These are phyloP conservation scores for Suillus discolor DNA, from an alignment of 768 basidiomycete genomes.

Conservation along the genomic window DNA sequence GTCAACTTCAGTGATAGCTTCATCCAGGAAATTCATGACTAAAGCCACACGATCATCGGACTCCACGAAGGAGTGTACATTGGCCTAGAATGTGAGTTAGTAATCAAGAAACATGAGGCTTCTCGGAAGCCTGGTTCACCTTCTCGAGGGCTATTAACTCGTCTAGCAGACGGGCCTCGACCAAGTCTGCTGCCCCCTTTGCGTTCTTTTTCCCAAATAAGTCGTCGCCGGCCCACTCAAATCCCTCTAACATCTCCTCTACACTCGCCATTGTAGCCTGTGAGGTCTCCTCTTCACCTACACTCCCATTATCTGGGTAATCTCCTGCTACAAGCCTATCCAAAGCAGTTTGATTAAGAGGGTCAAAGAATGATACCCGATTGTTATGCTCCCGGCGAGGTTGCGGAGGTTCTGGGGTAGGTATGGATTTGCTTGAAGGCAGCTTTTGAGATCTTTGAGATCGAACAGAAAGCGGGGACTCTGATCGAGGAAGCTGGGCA, in stretches of 20 bases:
- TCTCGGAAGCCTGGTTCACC: constrained; percentile 43
- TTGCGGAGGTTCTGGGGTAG: constrained; percentile 35
- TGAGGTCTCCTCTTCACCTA: constrained; percentile 70
- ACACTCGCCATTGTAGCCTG: constrained; percentile 88
- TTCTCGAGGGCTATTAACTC: constrained; percentile 94
- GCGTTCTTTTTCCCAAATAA: constrained; percentile 65
- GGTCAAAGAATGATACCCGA: constrained; percentile 83
- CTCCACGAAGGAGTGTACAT: constrained; percentile 96
- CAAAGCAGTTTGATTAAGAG: constrained; percentile 69
- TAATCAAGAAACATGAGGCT: constrained; percentile 4
- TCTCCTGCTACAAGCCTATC: constrained; percentile 64
- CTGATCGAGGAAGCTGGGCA: constrained; percentile 21
- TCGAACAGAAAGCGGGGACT: constrained; percentile 16
- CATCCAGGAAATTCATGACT: constrained; percentile 88
- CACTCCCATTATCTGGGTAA: constrained; percentile 49
- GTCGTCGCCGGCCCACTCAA: constrained; percentile 92
- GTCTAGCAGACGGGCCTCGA: constrained; percentile 86
- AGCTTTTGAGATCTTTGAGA: constrained; percentile 27
- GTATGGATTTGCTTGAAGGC: constrained; percentile 30
- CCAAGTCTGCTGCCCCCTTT: constrained; percentile 83
- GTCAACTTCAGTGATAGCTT: constrained; percentile 86
- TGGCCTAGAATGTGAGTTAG: constrained; percentile 60
- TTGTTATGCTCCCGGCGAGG: constrained; percentile 62
- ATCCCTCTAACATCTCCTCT: constrained; percentile 98
- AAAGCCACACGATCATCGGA: constrained; percentile 87